These are phyloP conservation scores for Curvularia spicifera DNA, from an alignment of 2,329 filamentous ascomycete genomes.

Conservation along the genomic window DNA sequence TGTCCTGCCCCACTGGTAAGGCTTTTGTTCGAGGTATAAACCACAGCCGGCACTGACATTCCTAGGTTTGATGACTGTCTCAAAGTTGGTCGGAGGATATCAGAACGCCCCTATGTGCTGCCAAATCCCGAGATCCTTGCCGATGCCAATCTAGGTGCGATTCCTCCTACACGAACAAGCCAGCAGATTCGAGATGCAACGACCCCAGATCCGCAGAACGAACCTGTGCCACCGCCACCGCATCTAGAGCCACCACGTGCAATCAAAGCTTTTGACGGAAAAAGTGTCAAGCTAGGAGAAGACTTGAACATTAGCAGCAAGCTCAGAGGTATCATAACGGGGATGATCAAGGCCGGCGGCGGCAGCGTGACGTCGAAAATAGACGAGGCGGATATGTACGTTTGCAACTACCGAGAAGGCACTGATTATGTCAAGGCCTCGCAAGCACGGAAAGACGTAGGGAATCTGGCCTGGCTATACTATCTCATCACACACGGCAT, in stretches of 20 bases:
- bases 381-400: conserved; percentile 77
- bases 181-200: conserved; percentile 44
- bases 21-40: background rate
- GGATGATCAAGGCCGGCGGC: conserved; percentile 73
- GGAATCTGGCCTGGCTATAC: conserved; percentile 93
- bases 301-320: conserved; percentile 76
- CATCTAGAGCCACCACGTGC: conserved; percentile 35
- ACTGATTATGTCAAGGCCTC: conserved; percentile 78
- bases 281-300: conserved; percentile 74
- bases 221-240: conserved; percentile 28
- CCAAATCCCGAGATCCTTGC: conserved; percentile 82
- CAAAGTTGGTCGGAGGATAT: conserved; percentile 87
- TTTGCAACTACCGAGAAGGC: conserved; percentile 87
- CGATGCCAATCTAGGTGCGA: conserved; percentile 28
- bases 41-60: conserved; percentile 19
- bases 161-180: conserved; percentile 57
- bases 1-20: conserved; percentile 89
- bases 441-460: conserved; percentile 79
- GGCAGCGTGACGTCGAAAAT: conserved; percentile 71
- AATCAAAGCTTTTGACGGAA: conserved; percentile 73
- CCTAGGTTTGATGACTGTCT: conserved; percentile 93
- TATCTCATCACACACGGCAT: conserved; percentile 85
- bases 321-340: conserved; percentile 70
- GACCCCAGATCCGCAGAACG: conserved; percentile 39
- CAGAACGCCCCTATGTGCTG: conserved; percentile 83